Percentiles rank a stretch among this genome's conserved stretches.
Conservation (phyloP, 2,329 filamentous ascomycete species). For the Metarhizium brunneum region DNA sequence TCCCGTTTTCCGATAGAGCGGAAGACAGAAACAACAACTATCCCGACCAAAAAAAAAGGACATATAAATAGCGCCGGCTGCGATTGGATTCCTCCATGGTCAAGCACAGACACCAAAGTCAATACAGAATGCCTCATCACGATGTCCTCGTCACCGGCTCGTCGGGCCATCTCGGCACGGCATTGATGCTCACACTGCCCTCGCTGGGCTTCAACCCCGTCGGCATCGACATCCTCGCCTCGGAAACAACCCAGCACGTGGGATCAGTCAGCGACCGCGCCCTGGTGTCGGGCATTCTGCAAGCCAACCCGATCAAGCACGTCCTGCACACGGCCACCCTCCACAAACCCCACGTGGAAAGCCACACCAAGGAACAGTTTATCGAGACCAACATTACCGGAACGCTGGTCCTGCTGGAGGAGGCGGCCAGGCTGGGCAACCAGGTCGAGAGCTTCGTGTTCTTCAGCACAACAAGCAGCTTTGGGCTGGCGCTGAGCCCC, state of each 20-base stretch:
- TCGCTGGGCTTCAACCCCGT: constrained; percentile 28
- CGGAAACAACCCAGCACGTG: constrained; percentile 23
- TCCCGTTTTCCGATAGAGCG: too few species aligned
- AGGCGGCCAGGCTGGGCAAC: constrained; percentile 16
- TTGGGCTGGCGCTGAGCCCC: constrained; percentile 30
- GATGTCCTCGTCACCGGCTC: constrained; percentile 37
- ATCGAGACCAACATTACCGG: constrained; percentile 35
- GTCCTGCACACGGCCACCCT: constrained; percentile 36
- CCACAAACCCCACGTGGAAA: constrained; percentile 38
- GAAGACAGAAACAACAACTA: too few species aligned
- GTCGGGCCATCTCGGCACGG: constrained; percentile 35
- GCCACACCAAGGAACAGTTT: constrained; percentile 33
- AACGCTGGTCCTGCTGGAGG: constrained; percentile 32
- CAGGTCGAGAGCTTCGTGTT: constrained; percentile 32
- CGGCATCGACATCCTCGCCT: constrained; percentile 33
- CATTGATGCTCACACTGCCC: constrained; percentile 33
- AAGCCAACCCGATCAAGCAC: constrained; percentile 23
- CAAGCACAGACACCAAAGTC: too few species aligned
- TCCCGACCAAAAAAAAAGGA: too few species aligned
- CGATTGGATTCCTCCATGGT: too few species aligned
- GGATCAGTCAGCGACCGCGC: constrained; percentile 28
- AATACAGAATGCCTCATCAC: constrained; percentile 7
- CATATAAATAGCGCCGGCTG: too few species aligned
- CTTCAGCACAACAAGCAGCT: constrained; percentile 36
- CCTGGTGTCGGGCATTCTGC: constrained; percentile 23